A percentile compares a stretch with the other conserved stretches of the same genome.
phyloP scores from a whole-genome alignment of 1,139 yeast species.

The Yarrowia galli region DNA sequence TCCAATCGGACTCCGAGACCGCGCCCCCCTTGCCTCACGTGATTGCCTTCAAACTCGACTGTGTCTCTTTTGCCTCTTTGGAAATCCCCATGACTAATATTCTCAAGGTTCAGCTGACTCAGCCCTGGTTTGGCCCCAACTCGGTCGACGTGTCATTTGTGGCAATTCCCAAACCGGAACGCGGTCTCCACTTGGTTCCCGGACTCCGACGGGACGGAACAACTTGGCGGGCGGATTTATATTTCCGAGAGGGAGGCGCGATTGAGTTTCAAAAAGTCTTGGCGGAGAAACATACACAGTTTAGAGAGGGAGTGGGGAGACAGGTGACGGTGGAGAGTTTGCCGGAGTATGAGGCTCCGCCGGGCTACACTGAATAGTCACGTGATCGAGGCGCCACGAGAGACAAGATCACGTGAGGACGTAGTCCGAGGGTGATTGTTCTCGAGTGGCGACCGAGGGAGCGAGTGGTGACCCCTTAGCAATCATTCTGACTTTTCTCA shows the following conservation, averaged over 20 bases:
- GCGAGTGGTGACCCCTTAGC: not conserved
- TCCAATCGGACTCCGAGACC: not conserved
- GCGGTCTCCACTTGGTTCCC: slow-evolving; percentile 45
- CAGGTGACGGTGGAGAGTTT: slow-evolving; percentile 11
- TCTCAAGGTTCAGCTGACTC: slow-evolving; percentile 44
- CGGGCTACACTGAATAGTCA: not conserved
- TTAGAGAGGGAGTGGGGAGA: slow-evolving; percentile 12
- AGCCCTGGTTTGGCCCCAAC: slow-evolving; percentile 53
- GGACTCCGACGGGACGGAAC: slow-evolving; percentile 37
- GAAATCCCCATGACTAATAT: slow-evolving; percentile 43
- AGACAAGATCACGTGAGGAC: not conserved
- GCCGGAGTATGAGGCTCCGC: slow-evolving; percentile 30
- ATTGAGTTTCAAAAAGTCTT: slow-evolving; percentile 45
- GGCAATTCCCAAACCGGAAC: slow-evolving; percentile 42
- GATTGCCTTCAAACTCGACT: slow-evolving; percentile 43
- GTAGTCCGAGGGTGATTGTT: not conserved
- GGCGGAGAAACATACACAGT: slow-evolving; percentile 8
- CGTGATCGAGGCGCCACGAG: not conserved
- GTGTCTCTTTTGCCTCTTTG: slow-evolving; percentile 43
- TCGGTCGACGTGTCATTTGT: slow-evolving; percentile 46
- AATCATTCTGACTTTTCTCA: too few species aligned
- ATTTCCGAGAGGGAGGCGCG: slow-evolving; percentile 49
- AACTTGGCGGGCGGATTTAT: slow-evolving; percentile 45
- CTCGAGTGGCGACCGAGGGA: not conserved
- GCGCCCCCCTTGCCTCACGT: slow-evolving; percentile 6